Evolutionary conservation across 768 basidiomycete genomes (phyloP), one percentile per base, ranked within the genome.

Genomic region (Gyrodon lividus): DNA sequence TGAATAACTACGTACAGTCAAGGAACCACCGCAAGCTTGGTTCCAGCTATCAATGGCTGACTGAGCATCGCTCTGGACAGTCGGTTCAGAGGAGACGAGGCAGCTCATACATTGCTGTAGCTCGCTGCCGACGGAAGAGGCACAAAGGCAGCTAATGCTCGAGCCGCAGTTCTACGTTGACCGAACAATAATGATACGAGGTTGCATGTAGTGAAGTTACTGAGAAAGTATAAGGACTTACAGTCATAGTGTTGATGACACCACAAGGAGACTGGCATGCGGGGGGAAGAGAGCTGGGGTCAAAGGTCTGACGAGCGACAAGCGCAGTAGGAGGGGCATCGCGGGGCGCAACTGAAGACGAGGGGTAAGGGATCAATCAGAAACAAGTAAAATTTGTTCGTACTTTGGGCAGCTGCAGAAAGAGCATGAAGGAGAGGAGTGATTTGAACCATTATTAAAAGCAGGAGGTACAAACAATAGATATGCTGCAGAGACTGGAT

Each of bases 41-140:
- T 66, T 58, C 58, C 60, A 66, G 24, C 44, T 26, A 6, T 13
- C 22, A 19, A 66, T 10, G 31, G 48, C 26, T 4, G 22, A 4
- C 22, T 63, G 26, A 3, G 66, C 66, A 24, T 24, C 0, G 6
- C 24, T 22, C 22, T 48, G 16, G 26, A 43, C 30, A 5, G 23
- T 2, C 13, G 57, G 40, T 0, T 53, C 51, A 4, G 23, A 19
- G 19, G 6, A 10, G 30, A 47, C 50, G n/a, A 68, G 3, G 43
- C 65, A 66, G 28, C 1, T 39, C 63, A 61, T 51, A 47, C 66
- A 66, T 16, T 52, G 16, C 17, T 55, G 16, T 17, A 66, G 35
- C 12, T 57, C 9, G 7, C 24, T 51, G 20, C 56, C 57, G 17
- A 65, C 12, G 16, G 52, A 16, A 20, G 5, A 20, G 22, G 37